Evolutionary conservation across 768 basidiomycete species (phyloP).

Genomic region (Naganishia antarctica): DNA sequence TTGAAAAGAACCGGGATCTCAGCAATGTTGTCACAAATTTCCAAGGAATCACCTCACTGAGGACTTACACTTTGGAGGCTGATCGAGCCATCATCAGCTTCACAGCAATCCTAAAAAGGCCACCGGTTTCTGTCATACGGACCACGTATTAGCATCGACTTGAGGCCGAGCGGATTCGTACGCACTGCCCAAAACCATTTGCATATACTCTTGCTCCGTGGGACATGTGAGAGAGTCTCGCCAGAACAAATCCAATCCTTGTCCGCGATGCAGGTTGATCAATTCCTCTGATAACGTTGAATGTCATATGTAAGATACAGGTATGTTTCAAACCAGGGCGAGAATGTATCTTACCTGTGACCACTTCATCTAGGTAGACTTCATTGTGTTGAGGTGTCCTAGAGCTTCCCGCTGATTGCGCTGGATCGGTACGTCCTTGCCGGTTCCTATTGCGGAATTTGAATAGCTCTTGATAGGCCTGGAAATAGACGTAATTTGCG

Average conservation of each 20-base stretch:
- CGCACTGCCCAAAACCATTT: slow-evolving; percentile 94
- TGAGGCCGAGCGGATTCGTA: slow-evolving; percentile 28
- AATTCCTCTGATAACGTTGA: slow-evolving; percentile 56
- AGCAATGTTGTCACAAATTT: too few relatives aligned
- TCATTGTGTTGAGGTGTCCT: neutral
- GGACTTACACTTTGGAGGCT: slow-evolving; percentile 49
- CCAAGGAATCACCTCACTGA: neutral
- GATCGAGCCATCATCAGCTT: slow-evolving; percentile 88
- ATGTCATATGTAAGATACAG: too few relatives aligned
- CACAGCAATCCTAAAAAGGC: slow-evolving; percentile 81
- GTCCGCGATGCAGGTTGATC: slow-evolving; percentile 84
- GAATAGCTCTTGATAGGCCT: slow-evolving; percentile 80
- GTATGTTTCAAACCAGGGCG: too few relatives aligned
- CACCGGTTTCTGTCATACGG: slow-evolving; percentile 72
- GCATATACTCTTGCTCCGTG: slow-evolving; percentile 86
- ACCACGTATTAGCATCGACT: neutral
- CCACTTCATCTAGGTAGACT: slow-evolving; percentile 60
- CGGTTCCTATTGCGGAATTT: slow-evolving; percentile 48
- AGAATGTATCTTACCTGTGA: slow-evolving; percentile 60
- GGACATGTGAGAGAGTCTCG: slow-evolving; percentile 85
- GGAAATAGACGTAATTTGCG: slow-evolving; percentile 94
- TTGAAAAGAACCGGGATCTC: too few relatives aligned
- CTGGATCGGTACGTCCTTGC: neutral
- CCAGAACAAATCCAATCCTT: slow-evolving; percentile 92
- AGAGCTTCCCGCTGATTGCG: slow-evolving; percentile 6